Evolutionary conservation across 73 alveolate species (phyloP).

Genomic region (Paramecium pentaurelia): DNA sequence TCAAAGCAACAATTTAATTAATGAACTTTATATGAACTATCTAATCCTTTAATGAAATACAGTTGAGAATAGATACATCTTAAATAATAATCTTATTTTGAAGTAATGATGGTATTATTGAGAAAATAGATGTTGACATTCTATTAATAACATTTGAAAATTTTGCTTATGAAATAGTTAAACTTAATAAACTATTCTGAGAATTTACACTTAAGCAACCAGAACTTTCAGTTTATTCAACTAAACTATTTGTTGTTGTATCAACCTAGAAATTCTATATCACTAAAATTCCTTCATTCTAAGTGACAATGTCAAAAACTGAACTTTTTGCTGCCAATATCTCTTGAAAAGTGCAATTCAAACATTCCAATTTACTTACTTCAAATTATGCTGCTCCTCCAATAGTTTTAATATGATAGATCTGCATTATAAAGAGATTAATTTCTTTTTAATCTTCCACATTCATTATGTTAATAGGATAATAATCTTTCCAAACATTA

Average conservation of each 20-base stretch:
- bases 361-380: background rate
- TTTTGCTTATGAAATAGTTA: background rate
- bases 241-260: background rate
- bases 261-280: background rate
- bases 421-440: background rate
- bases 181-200: background rate
- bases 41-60: background rate
- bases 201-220: background rate
- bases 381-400: background rate
- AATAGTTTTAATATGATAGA: background rate
- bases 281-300: background rate
- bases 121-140: background rate
- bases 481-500: background rate
- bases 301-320: background rate
- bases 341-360: background rate
- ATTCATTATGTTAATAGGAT: background rate
- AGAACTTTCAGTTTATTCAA: background rate
- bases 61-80: background rate
- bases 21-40: background rate
- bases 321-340: background rate
- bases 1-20: too few relatives aligned
- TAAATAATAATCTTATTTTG: background rate
- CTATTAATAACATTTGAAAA: background rate
- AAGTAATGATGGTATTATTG: background rate
- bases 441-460: background rate